Percentiles rank a stretch among this genome's conserved stretches.
These are phyloP conservation scores for Selaginella tamariscina DNA, from an alignment of 75 land plant species.

Conservation along the genomic window DNA sequence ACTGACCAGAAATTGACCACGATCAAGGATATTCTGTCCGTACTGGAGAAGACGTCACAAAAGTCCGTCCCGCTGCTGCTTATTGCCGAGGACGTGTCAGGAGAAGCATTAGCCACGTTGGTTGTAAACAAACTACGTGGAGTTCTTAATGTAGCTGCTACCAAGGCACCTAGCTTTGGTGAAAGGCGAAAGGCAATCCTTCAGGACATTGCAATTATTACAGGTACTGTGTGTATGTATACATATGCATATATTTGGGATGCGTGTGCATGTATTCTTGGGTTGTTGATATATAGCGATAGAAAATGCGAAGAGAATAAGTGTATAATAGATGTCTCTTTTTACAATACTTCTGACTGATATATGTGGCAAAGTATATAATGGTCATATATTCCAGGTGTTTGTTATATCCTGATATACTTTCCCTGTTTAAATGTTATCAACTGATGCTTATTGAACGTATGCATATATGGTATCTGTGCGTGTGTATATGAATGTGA, in stretches of 20 bases:
- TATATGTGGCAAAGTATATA: neutral
- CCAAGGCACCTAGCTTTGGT: conserved; percentile 75
- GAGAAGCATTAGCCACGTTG: conserved; percentile 60
- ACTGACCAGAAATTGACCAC: conserved; percentile 67
- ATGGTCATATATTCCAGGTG: neutral
- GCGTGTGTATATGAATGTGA: too few relatives aligned
- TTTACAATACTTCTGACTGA: neutral
- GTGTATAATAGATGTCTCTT: neutral
- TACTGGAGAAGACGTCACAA: conserved; percentile 65
- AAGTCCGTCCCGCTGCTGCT: conserved; percentile 68
- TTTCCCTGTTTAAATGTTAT: neutral
- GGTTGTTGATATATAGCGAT: too few relatives aligned
- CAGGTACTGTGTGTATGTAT: too few relatives aligned
- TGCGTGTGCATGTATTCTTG: too few relatives aligned
- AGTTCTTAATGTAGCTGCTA: conserved; percentile 61
- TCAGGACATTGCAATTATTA: conserved; percentile 92
- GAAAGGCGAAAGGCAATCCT: conserved; percentile 61
- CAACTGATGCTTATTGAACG: neutral
- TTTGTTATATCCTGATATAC: conserved; percentile 1
- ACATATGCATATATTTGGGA: too few relatives aligned
- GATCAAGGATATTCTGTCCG: conserved; percentile 53
- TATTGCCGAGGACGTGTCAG: conserved; percentile 78
- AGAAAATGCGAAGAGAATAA: too few relatives aligned
- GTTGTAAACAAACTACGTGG: conserved; percentile 67
- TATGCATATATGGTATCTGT: too few relatives aligned